Conservation (phyloP, 2,329 filamentous ascomycete genomes). For the Colletotrichum musicola region DNA sequence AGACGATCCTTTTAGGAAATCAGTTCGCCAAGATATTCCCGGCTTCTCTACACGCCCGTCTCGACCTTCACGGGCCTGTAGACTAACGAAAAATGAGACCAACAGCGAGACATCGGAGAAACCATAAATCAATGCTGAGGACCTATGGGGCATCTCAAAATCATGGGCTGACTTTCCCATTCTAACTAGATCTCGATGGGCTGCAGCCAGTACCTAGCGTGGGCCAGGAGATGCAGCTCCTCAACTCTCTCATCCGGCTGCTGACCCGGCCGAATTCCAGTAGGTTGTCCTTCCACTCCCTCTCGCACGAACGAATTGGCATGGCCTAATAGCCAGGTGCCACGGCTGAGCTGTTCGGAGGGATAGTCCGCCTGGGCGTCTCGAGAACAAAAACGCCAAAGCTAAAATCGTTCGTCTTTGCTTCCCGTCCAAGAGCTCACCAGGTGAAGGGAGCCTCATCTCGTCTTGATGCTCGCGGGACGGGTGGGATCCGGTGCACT, state of each 20-base stretch:
- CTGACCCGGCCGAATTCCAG: background rate
- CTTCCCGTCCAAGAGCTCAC: background rate
- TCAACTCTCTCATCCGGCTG: background rate
- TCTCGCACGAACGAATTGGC: background rate
- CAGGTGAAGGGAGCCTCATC: background rate
- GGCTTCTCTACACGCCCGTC: background rate
- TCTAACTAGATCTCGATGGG: slow-evolving; percentile 8
- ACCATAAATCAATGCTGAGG: background rate
- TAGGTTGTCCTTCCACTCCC: background rate
- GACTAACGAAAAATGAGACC: no score
- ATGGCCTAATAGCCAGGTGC: background rate
- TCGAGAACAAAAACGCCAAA: background rate
- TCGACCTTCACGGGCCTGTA: no score
- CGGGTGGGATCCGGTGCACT: background rate
- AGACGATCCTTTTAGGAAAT: background rate
- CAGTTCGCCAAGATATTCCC: background rate
- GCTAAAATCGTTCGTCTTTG: background rate
- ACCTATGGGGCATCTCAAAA: background rate
- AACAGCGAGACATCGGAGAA: background rate
- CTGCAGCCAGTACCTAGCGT: background rate
- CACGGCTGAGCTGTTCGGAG: slow-evolving; percentile 14
- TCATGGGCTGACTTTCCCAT: slow-evolving; percentile 1
- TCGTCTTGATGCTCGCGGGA: background rate
- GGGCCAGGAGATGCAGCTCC: background rate
- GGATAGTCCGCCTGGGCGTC: no score